These are phyloP conservation scores for Macrolepiota albuminosa DNA, from an alignment of 768 basidiomycete genomes.

Conservation along the genomic window DNA sequence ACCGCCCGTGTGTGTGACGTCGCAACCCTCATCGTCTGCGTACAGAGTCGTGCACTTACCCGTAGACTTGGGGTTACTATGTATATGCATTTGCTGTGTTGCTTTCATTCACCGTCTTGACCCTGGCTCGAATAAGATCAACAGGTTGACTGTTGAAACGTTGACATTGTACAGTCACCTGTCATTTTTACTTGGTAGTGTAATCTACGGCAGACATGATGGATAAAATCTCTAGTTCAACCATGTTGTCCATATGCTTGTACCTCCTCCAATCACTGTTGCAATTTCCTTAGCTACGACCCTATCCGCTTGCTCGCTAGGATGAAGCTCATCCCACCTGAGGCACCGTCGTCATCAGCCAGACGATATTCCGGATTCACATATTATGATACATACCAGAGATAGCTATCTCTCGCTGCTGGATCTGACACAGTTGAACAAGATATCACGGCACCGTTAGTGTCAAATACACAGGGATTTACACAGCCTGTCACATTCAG, in stretches of 20 bases:
- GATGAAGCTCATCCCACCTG: conserved; percentile 39
- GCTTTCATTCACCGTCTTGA: too few species aligned
- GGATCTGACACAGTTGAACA: conserved; percentile 21
- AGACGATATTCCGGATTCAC: not conserved
- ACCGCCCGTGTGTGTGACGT: not conserved
- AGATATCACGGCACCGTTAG: conserved; percentile 11
- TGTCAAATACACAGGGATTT: conserved; percentile 39
- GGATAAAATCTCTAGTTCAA: conserved; percentile 20
- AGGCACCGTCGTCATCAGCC: not conserved
- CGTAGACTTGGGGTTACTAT: not conserved
- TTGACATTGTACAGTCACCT: not conserved
- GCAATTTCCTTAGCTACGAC: conserved; percentile 41
- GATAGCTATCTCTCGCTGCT: conserved; percentile 35
- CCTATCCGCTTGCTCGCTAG: conserved; percentile 28
- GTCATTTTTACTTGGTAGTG: not conserved
- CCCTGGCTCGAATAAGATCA: not conserved
- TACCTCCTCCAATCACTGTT: conserved; percentile 30
- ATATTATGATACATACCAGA: conserved; percentile 32
- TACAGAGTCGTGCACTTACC: not conserved
- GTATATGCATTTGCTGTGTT: not conserved
- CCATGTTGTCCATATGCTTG: conserved; percentile 37
- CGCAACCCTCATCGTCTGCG: not conserved
- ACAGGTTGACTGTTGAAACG: too few species aligned
- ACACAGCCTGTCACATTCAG: conserved; percentile 52
- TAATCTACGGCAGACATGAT: not conserved